phyloP scores from a whole-genome alignment of 768 basidiomycete genomes.

The Rhodotorula taiwanensis region DNA sequence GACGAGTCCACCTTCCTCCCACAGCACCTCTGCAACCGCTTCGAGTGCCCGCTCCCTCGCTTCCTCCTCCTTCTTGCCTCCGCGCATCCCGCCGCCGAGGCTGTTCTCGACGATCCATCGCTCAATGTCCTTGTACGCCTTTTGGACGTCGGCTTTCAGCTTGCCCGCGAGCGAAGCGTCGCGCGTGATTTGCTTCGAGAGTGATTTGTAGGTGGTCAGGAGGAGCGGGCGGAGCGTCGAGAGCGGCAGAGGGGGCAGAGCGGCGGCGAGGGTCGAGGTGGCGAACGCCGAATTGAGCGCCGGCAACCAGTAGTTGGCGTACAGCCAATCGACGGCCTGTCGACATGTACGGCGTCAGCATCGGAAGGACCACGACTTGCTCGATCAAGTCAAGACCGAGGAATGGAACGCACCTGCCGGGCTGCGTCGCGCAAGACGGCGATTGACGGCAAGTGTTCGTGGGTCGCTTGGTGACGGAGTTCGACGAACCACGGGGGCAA shows the following conservation, averaged over 20 bases:
- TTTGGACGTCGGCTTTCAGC: constrained; percentile 52
- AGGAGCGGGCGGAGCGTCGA: constrained; percentile 56
- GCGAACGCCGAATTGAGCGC: constrained; percentile 45
- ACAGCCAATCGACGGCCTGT: constrained; percentile 75
- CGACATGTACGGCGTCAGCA: not conserved
- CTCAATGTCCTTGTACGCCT: constrained; percentile 59
- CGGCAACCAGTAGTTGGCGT: constrained; percentile 76
- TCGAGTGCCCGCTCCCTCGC: constrained; percentile 66
- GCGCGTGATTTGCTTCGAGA: constrained; percentile 57
- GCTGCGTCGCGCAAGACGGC: constrained; percentile 65
- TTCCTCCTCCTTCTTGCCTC: constrained; percentile 59
- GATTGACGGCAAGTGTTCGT: constrained; percentile 84
- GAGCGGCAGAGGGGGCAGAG: constrained; percentile 50
- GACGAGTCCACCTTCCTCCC: constrained; percentile 62
- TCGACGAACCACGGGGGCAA: constrained; percentile 86
- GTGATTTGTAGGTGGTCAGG: constrained; percentile 65
- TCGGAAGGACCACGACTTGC: constrained; percentile 31
- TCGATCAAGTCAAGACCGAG: constrained; percentile 16
- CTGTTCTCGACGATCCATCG: constrained; percentile 58
- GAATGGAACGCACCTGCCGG: constrained; percentile 53
- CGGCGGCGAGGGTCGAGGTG: constrained; percentile 43
- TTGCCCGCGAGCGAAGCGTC: constrained; percentile 59
- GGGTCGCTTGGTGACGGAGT: constrained; percentile 87
- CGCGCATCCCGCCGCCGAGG: constrained; percentile 43
- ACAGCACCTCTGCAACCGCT: constrained; percentile 58